phyloP scores from a whole-genome alignment of 2,329 filamentous ascomycete genomes.

The Aaosphaeria pasadenensis region DNA sequence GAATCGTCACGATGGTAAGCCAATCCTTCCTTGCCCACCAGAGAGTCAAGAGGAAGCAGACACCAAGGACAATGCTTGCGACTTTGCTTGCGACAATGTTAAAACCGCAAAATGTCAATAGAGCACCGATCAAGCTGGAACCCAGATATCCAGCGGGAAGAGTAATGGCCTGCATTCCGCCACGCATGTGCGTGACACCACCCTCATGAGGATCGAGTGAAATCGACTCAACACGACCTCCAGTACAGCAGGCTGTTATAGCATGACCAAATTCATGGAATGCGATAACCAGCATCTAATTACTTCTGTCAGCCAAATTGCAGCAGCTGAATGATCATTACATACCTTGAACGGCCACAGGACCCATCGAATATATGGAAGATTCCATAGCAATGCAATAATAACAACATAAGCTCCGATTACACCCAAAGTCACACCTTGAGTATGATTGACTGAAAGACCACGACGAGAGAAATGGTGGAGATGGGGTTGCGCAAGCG shows the following conservation, averaged over 20 bases:
- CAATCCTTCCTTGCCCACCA: slow-evolving; percentile 81
- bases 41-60: slow-evolving; percentile 73
- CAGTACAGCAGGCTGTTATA: slow-evolving; percentile 68
- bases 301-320: too few relatives aligned
- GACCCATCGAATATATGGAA: slow-evolving; percentile 71
- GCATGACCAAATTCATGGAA: slow-evolving; percentile 80
- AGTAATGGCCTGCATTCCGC: slow-evolving; percentile 67
- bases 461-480: slow-evolving; percentile 49
- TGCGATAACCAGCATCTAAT: slow-evolving; percentile 75
- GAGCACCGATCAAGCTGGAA: slow-evolving; percentile 70
- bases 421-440: slow-evolving; percentile 67
- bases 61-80: slow-evolving; percentile 69
- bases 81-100: slow-evolving; percentile 78
- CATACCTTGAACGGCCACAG: slow-evolving; percentile 78
- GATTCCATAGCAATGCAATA: slow-evolving; percentile 76
- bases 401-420: slow-evolving; percentile 69
- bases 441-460: slow-evolving; percentile 63
- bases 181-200: slow-evolving; percentile 74
- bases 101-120: slow-evolving; percentile 78
- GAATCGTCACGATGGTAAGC: slow-evolving; percentile 69
- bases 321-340: not conserved
- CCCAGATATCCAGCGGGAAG: slow-evolving; percentile 77
- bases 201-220: slow-evolving; percentile 73
- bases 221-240: slow-evolving; percentile 71
- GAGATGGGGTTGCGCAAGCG: slow-evolving; percentile 18